Conservation (phyloP, 2,329 filamentous ascomycete species). For the Rhinocladiella mackenziei region DNA sequence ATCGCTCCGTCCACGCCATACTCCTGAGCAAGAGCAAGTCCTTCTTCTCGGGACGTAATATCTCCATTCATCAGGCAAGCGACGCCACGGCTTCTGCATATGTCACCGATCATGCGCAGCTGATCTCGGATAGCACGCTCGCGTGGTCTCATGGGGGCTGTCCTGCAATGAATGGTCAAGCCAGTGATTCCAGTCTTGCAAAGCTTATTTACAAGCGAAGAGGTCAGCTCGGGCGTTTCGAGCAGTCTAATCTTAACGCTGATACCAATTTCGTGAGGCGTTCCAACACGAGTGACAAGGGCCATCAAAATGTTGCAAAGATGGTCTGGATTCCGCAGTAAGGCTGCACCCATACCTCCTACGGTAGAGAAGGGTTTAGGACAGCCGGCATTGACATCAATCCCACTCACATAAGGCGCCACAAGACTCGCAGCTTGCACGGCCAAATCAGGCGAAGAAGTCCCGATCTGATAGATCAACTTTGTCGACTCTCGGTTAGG, state of each 20-base stretch:
- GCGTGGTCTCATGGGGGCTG: conserved; percentile 87
- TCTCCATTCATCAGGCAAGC: conserved; percentile 96
- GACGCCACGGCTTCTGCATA: conserved; percentile 80
- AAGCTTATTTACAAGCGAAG: conserved; percentile 70
- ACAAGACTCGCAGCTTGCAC: conserved; percentile 81
- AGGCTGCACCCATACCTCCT: conserved; percentile 91
- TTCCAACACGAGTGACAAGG: conserved; percentile 72
- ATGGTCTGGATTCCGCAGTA: conserved; percentile 78
- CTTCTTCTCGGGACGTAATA: conserved; percentile 71
- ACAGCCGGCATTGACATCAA: conserved; percentile 97
- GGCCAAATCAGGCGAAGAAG: conserved; percentile 73
- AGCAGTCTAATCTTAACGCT: conserved; percentile 95
- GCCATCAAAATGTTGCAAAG: conserved; percentile 78
- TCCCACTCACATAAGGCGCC: conserved; percentile 81
- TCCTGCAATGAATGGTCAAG: conserved; percentile 85
- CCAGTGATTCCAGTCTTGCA: conserved; percentile 86
- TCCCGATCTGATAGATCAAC: conserved; percentile 90
- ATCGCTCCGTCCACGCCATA: conserved; percentile 91
- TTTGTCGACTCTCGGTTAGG: conserved; percentile 69
- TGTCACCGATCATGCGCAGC: conserved; percentile 72
- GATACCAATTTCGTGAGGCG: conserved; percentile 81
- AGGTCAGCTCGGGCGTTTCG: conserved; percentile 70
- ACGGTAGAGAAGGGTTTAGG: conserved; percentile 93
- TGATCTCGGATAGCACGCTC: conserved; percentile 84
- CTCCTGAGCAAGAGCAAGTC: conserved; percentile 65